A percentile compares a stretch with the other conserved stretches of the same genome.
These are phyloP conservation scores for Scheffersomyces stambukii DNA, from an alignment of 1,139 yeast species.

Conservation along the genomic window DNA sequence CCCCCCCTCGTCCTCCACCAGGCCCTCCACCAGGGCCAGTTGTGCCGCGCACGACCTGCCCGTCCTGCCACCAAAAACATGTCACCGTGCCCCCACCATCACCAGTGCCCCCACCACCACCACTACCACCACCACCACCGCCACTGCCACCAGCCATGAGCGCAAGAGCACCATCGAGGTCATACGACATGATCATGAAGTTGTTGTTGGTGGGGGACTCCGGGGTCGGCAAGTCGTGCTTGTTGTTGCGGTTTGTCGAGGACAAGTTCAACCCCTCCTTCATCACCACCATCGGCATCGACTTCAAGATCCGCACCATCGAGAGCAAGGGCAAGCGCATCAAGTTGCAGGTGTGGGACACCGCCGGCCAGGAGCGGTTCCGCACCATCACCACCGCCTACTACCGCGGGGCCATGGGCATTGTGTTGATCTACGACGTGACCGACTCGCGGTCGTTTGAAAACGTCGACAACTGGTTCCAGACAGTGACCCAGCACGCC, in stretches of 20 bases:
- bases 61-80: too few species aligned
- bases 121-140: too few species aligned
- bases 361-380: slow-evolving; percentile 98
- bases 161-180: slow-evolving; percentile 62
- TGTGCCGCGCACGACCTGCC: too few species aligned
- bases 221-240: slow-evolving; percentile 96
- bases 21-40: too few species aligned
- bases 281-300: slow-evolving; percentile 96
- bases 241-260: slow-evolving; percentile 89
- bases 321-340: slow-evolving; percentile 90
- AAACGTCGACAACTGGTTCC: slow-evolving; percentile 83
- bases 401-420: slow-evolving; percentile 99
- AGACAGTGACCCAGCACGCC: slow-evolving; percentile 94
- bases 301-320: slow-evolving; percentile 94
- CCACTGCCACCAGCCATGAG: too few species aligned
- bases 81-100: too few species aligned
- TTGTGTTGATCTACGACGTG: slow-evolving; percentile 91
- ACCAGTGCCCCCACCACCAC: too few species aligned
- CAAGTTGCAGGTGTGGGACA: slow-evolving; percentile 97
- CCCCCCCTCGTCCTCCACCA: background rate
- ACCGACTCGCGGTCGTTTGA: slow-evolving; percentile 93
- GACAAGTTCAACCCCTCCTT: slow-evolving; percentile 96
- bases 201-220: slow-evolving; percentile 93
- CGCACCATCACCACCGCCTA: slow-evolving; percentile 97
- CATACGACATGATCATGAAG: slow-evolving; percentile 93